Evolutionary conservation across 2,329 filamentous ascomycete genomes (phyloP).

Genomic region (Cryphonectria carpinicola): DNA sequence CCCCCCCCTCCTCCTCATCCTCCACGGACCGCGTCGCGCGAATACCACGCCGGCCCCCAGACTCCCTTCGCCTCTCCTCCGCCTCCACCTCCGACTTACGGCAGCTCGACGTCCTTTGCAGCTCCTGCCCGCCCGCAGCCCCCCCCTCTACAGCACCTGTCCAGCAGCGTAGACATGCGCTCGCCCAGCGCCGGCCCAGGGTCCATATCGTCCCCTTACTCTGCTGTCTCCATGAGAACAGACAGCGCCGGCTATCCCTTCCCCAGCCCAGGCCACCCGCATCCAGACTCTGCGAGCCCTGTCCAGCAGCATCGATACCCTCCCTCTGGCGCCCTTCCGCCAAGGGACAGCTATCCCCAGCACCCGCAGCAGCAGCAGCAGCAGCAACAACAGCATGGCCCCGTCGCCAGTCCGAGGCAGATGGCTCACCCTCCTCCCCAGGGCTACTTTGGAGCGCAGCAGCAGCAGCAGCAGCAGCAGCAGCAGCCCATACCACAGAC

Average conservation of each 20-base stretch:
- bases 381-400: constrained; percentile 31
- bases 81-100: constrained; percentile 28
- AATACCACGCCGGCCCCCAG: constrained; percentile 45
- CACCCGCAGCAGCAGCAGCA: background rate
- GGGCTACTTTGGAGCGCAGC: constrained; percentile 19
- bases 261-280: constrained; percentile 41
- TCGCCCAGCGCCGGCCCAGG: constrained; percentile 53
- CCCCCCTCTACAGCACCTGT: constrained; percentile 51
- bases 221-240: constrained; percentile 49
- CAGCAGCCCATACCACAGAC: constrained; percentile 50
- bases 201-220: constrained; percentile 54
- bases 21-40: constrained; percentile 48
- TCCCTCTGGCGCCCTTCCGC: constrained; percentile 47
- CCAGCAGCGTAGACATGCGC: constrained; percentile 51
- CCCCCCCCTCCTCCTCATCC: constrained; percentile 45
- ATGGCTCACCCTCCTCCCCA: constrained; percentile 36
- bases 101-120: constrained; percentile 42
- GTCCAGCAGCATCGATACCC: constrained; percentile 58
- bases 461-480: background rate
- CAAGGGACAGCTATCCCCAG: constrained; percentile 52
- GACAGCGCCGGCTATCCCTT: constrained; percentile 55
- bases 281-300: constrained; percentile 52
- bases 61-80: constrained; percentile 35
- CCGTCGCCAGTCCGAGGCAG: constrained; percentile 35
- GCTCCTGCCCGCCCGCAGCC: constrained; percentile 43